Evolutionary conservation across 805 yeast genomes (phyloP).

Genomic region (Starmerella gropengiesseri): DNA sequence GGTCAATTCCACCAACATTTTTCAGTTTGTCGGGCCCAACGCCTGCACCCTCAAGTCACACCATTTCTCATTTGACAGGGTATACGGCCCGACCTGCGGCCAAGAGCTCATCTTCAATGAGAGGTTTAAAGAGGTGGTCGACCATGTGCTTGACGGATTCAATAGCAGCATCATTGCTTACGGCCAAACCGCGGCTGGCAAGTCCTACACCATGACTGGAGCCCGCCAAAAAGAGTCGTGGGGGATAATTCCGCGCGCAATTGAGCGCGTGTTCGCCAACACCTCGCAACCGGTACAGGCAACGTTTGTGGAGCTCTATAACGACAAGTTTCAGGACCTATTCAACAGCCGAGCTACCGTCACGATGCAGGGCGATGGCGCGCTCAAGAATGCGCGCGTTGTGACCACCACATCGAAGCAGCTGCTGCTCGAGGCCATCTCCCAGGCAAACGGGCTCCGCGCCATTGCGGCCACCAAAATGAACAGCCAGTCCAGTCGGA

Average conservation of each 20-base stretch:
- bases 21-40: background rate
- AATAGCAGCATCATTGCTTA: constrained; percentile 67
- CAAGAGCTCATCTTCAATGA: constrained; percentile 53
- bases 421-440: constrained; percentile 40
- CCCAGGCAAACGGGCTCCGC: constrained; percentile 46
- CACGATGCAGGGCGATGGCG: constrained; percentile 39
- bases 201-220: constrained; percentile 69
- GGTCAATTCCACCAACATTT: background rate
- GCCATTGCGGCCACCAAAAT: constrained; percentile 52
- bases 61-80: constrained; percentile 51
- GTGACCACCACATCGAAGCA: constrained; percentile 46
- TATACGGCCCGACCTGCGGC: constrained; percentile 40
- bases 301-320: constrained; percentile 67
- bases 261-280: constrained; percentile 45
- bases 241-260: constrained; percentile 61
- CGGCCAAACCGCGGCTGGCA: constrained; percentile 73
- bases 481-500: constrained; percentile 41
- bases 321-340: constrained; percentile 65
- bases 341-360: constrained; percentile 32
- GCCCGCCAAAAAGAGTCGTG: constrained; percentile 32
- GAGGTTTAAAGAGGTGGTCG: constrained; percentile 50
- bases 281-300: constrained; percentile 38
- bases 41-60: background rate
- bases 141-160: constrained; percentile 59
- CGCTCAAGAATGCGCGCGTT: constrained; percentile 50